Conservation (phyloP, 2,329 filamentous ascomycete species). For the Geosmithia morbida region DNA sequence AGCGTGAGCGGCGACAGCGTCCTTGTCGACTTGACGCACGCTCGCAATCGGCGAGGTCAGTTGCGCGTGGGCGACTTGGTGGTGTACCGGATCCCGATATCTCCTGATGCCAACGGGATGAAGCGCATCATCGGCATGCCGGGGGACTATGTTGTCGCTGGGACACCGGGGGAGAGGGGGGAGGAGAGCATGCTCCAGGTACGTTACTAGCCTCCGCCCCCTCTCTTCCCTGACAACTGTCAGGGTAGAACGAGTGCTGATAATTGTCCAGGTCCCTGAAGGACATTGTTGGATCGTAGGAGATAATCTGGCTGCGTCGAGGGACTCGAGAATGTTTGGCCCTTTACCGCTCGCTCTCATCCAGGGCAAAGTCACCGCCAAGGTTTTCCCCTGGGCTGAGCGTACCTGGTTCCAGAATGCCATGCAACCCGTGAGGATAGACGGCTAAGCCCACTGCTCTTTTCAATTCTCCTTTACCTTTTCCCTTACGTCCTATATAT, state of each 20-base stretch:
- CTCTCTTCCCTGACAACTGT: neutral
- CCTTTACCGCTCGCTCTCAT: constrained; percentile 77
- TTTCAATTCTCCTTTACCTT: too few species aligned
- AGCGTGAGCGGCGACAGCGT: constrained; percentile 51
- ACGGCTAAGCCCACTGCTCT: neutral
- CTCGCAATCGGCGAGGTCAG: constrained; percentile 54
- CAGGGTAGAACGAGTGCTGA: neutral
- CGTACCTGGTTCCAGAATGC: constrained; percentile 33
- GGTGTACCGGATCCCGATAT: constrained; percentile 60
- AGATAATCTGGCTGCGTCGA: constrained; percentile 71
- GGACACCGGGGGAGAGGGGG: constrained; percentile 38
- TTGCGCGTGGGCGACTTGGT: constrained; percentile 72
- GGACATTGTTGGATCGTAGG: constrained; percentile 88
- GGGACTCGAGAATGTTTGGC: constrained; percentile 78
- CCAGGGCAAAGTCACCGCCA: constrained; percentile 65
- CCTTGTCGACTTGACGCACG: constrained; percentile 51
- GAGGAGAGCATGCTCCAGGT: constrained; percentile 52
- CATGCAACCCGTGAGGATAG: constrained; percentile 16
- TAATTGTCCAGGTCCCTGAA: constrained; percentile 52
- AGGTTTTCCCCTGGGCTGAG: constrained; percentile 36
- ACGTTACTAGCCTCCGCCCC: neutral
- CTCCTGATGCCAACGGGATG: constrained; percentile 42
- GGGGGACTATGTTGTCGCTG: constrained; percentile 58
- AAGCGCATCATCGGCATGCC: constrained; percentile 72
- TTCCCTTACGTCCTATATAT: neutral